Conservation (phyloP, 345 rosid genomes). For the Arabidopsis suecica region DNA sequence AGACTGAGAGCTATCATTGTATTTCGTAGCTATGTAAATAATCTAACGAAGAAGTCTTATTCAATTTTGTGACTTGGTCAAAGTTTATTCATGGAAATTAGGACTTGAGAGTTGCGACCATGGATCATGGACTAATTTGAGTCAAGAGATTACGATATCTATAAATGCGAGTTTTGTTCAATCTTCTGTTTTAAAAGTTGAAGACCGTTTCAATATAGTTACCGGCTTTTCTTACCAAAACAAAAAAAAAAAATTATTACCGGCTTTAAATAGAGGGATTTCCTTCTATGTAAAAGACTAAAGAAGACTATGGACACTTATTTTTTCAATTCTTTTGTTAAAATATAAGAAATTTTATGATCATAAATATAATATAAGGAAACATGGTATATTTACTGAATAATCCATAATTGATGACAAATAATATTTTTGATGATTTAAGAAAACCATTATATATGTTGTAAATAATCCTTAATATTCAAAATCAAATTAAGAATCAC, state of each 20-base stretch:
- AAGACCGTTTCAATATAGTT: slow-evolving; percentile 5
- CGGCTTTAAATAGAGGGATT: background rate
- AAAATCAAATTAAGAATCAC: background rate
- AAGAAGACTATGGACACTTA: background rate
- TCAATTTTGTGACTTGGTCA: slow-evolving; percentile 1
- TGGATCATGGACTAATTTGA: slow-evolving; percentile 11
- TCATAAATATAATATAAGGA: background rate
- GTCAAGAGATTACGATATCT: background rate
- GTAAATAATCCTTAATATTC: background rate
- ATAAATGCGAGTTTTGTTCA: background rate
- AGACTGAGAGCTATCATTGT: slow-evolving; percentile 1
- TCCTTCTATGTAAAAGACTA: background rate
- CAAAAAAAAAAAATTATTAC: no score
- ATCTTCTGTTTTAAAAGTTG: background rate
- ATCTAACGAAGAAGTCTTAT: background rate
- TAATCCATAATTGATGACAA: background rate
- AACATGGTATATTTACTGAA: background rate
- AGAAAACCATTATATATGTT: background rate
- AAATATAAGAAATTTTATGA: background rate
- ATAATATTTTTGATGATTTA: background rate
- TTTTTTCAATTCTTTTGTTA: background rate
- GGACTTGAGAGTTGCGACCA: background rate
- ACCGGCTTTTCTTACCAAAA: background rate
- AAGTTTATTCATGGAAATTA: slow-evolving; percentile 21
- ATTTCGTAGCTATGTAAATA: slow-evolving; percentile 14